A percentile compares a stretch with the other conserved stretches of the same genome.
Evolutionary conservation across 306 rosid genomes (phyloP).

Genomic region (Herpetospermum pedunculosum): DNA sequence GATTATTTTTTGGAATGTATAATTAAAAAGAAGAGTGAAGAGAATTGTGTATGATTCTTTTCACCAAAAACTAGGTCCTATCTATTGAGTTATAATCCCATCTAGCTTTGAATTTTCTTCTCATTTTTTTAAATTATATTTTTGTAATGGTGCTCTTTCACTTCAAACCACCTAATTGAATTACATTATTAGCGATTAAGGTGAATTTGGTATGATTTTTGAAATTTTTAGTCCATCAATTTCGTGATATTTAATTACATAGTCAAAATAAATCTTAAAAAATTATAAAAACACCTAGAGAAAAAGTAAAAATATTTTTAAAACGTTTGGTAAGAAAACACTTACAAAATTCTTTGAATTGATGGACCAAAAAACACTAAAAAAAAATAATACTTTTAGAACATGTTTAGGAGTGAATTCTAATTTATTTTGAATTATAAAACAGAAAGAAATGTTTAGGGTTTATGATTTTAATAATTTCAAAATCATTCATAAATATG

Average conservation of each 20-base stretch:
- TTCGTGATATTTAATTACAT: background rate
- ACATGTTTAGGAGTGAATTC: too few species aligned
- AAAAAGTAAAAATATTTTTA: background rate
- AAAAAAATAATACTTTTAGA: too few species aligned
- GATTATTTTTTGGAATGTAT: too few species aligned
- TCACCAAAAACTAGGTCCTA: background rate
- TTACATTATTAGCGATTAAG: background rate
- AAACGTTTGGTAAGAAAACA: background rate
- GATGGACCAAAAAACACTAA: too few species aligned
- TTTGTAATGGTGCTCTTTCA: background rate
- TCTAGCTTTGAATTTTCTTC: background rate
- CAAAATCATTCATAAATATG: too few species aligned
- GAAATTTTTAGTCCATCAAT: background rate
- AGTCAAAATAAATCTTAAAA: background rate
- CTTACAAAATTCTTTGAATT: background rate
- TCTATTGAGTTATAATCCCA: background rate
- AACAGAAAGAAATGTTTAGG: too few species aligned
- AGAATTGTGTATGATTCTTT: too few species aligned
- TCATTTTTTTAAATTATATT: background rate
- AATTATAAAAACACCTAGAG: background rate
- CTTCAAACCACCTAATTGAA: background rate
- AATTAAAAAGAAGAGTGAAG: too few species aligned
- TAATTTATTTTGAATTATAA: too few species aligned
- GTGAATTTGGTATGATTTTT: background rate
- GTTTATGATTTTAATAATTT: too few species aligned